Conservation (phyloP, 768 basidiomycete genomes). For the Pisolithus albus region DNA sequence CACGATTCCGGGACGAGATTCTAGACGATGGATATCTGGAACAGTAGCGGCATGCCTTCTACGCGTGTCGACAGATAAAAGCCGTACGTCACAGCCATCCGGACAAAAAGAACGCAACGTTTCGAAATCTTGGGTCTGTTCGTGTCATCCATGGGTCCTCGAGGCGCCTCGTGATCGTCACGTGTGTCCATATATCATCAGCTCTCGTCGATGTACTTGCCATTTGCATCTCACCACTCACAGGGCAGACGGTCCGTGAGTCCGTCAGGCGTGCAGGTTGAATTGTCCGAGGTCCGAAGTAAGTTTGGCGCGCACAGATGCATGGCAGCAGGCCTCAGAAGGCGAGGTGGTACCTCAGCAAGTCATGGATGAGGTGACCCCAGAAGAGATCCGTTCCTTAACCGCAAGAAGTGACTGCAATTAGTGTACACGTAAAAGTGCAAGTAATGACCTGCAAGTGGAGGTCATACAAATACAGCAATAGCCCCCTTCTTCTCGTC, state of each 20-base stretch:
- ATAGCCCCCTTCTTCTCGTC: constrained; percentile 41
- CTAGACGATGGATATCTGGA: constrained; percentile 4
- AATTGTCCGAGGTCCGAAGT: no score
- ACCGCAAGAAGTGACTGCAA: not conserved
- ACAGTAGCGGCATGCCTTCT: constrained; percentile 14
- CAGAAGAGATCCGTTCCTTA: not conserved
- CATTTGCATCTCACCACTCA: not conserved
- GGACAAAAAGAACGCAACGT: not conserved
- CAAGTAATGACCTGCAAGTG: constrained; percentile 1
- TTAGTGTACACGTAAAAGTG: constrained; percentile 13
- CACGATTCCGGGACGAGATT: constrained; percentile 16
- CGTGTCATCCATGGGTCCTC: not conserved
- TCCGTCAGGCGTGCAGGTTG: not conserved
- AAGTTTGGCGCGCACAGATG: no score
- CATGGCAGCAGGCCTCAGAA: not conserved
- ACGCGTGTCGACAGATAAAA: constrained; percentile 16
- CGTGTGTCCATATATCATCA: not conserved
- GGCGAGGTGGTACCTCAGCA: not conserved
- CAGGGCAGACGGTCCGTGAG: not conserved
- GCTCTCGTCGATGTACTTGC: not conserved
- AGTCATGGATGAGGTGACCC: not conserved
- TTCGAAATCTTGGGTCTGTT: not conserved
- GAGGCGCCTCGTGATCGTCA: not conserved
- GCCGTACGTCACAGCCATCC: not conserved
- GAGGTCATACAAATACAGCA: constrained; percentile 32